phyloP scores from a whole-genome alignment of 2,329 filamentous ascomycete genomes.

The Colletotrichum tanaceti region DNA sequence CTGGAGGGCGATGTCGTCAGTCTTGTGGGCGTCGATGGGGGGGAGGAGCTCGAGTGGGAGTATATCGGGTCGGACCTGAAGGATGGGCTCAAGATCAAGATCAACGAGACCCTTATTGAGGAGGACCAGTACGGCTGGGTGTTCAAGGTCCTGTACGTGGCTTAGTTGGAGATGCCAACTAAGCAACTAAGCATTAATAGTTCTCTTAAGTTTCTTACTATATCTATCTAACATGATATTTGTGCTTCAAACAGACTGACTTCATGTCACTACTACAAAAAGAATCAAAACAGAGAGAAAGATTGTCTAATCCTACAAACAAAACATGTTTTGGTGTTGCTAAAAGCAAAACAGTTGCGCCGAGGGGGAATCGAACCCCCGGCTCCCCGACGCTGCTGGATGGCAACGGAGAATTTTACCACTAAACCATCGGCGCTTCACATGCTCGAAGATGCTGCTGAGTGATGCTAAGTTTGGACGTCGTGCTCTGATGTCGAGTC shows the following conservation, averaged over 20 bases:
- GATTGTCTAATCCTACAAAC: too few relatives aligned
- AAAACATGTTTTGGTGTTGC: too few relatives aligned
- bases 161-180: neutral
- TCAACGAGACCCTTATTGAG: constrained; percentile 45
- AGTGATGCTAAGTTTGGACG: too few relatives aligned
- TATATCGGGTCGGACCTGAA: constrained; percentile 36
- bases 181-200: too few relatives aligned
- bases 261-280: too few relatives aligned
- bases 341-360: neutral
- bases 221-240: too few relatives aligned
- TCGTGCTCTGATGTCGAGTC: too few relatives aligned
- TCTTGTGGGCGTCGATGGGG: constrained; percentile 55
- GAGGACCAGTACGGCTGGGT: constrained; percentile 55
- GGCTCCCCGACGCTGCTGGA: too few relatives aligned
- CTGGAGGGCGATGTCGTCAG: constrained; percentile 55
- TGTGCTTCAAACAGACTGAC: too few relatives aligned
- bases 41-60: constrained; percentile 35
- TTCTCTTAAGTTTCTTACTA: too few relatives aligned
- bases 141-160: constrained; percentile 45
- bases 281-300: too few relatives aligned
- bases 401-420: constrained; percentile 40
- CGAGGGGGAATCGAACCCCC: constrained; percentile 35
- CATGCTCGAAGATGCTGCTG: neutral
- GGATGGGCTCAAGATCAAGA: constrained; percentile 40
- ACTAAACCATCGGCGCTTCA: constrained; percentile 37